Conservation (phyloP, 306 rosid species). For the Cyclanthera cordifolia region DNA sequence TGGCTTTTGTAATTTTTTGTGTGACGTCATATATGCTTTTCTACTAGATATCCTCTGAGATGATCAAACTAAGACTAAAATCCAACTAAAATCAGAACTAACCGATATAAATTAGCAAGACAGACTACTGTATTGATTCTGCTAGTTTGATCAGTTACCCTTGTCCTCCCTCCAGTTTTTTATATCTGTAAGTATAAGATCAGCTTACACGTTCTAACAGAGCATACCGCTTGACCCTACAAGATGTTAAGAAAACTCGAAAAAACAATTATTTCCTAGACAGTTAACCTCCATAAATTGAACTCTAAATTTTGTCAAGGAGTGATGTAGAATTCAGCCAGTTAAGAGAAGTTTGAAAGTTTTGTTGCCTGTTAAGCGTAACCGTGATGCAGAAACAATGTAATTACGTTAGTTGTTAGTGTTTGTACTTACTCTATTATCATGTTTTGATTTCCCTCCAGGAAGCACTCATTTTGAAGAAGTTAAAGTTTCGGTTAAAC, state of each 20-base stretch:
- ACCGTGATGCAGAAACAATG: neutral
- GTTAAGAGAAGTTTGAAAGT: neutral
- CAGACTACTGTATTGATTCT: neutral
- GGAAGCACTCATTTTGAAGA: constrained; percentile 70
- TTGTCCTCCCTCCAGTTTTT: too few relatives aligned
- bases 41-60: neutral
- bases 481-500: constrained; percentile 65
- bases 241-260: too few relatives aligned
- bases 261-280: too few relatives aligned
- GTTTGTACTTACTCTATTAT: neutral
- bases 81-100: neutral
- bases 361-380: neutral
- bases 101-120: neutral
- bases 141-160: too few relatives aligned
- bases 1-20: neutral
- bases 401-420: neutral
- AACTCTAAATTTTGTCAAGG: too few relatives aligned
- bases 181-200: too few relatives aligned
- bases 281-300: too few relatives aligned
- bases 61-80: neutral
- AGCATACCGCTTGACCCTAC: too few relatives aligned
- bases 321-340: too few relatives aligned
- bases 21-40: neutral
- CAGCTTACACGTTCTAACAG: too few relatives aligned
- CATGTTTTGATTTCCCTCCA: constrained; percentile 25